Evolutionary conservation across 495 filamentous ascomycete species (phyloP).

Genomic region (Evernia prunastri): DNA sequence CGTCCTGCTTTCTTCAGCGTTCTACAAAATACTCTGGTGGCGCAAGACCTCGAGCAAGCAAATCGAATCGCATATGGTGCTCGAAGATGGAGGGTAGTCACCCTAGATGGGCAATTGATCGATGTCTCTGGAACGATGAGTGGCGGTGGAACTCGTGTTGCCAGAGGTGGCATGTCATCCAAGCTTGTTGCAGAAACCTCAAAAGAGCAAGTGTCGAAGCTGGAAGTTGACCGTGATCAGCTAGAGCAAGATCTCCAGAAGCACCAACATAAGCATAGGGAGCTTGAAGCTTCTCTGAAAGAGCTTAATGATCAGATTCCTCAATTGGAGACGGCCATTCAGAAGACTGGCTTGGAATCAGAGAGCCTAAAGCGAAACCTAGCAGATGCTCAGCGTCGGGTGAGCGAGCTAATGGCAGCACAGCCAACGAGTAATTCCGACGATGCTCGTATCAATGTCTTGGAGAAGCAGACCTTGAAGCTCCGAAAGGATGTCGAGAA

Average conservation of each 20-base stretch:
- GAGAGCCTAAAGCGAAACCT: slow-evolving; percentile 81
- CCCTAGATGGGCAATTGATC: slow-evolving; percentile 88
- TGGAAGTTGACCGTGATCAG: slow-evolving; percentile 79
- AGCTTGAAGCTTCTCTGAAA: slow-evolving; percentile 65
- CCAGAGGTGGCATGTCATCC: slow-evolving; percentile 88
- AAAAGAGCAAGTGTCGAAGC: slow-evolving; percentile 78
- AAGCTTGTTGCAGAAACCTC: slow-evolving; percentile 79
- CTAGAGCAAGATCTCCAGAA: slow-evolving; percentile 72
- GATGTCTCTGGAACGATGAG: slow-evolving; percentile 98
- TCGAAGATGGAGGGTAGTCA: slow-evolving; percentile 90
- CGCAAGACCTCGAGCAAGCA: slow-evolving; percentile 84
- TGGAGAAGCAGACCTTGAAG: slow-evolving; percentile 70
- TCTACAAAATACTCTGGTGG: slow-evolving; percentile 87
- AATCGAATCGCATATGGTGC: slow-evolving; percentile 95
- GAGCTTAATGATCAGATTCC: slow-evolving; percentile 77
- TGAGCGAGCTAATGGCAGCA: slow-evolving; percentile 72
- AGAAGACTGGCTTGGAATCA: slow-evolving; percentile 84
- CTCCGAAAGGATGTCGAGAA: slow-evolving; percentile 73
- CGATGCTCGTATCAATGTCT: slow-evolving; percentile 54
- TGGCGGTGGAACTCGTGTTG: slow-evolving; percentile 83
- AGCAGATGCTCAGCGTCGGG: slow-evolving; percentile 71
- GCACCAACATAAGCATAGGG: slow-evolving; percentile 72
- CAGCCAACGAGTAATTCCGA: slow-evolving; percentile 75
- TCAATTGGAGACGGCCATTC: slow-evolving; percentile 77
- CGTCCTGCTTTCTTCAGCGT: slow-evolving; percentile 90